Conservation (phyloP, 306 rosid species). For the Trifolium repens region DNA sequence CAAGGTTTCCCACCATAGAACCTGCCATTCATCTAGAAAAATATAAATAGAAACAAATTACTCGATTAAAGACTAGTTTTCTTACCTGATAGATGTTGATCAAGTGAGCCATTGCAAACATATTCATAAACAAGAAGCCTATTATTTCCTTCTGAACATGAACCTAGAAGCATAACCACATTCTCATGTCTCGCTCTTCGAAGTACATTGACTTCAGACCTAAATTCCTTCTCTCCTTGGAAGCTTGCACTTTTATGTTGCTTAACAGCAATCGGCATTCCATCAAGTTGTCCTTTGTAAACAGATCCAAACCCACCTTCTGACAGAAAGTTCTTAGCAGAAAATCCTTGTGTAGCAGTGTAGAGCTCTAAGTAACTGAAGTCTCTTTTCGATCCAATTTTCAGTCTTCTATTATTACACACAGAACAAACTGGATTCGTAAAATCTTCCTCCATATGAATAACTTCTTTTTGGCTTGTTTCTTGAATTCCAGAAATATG, state of each 20-base stretch:
- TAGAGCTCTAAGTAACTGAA: slow-evolving; percentile 65
- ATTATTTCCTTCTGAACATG: slow-evolving; percentile 68
- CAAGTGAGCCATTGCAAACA: slow-evolving; percentile 87
- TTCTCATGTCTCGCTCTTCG: slow-evolving; percentile 86
- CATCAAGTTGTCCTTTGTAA: slow-evolving; percentile 62
- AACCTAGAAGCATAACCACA: slow-evolving; percentile 79
- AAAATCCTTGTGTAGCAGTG: slow-evolving; percentile 64
- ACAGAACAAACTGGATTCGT: slow-evolving; percentile 52
- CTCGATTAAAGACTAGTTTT: neutral
- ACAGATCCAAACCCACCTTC: slow-evolving; percentile 94
- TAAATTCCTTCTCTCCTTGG: slow-evolving; percentile 87
- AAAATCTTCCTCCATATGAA: slow-evolving; percentile 46
- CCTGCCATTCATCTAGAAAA: neutral
- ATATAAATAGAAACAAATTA: neutral
- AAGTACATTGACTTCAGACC: slow-evolving; percentile 74
- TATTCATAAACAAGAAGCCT: slow-evolving; percentile 91
- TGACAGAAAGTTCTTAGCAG: slow-evolving; percentile 62
- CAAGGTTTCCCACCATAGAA: neutral
- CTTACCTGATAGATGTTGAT: slow-evolving; percentile 71
- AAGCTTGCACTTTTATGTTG: slow-evolving; percentile 66
- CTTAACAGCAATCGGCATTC: slow-evolving; percentile 75
- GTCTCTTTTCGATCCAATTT: slow-evolving; percentile 59
- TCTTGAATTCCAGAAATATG: slow-evolving; percentile 40
- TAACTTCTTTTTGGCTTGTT: slow-evolving; percentile 26
- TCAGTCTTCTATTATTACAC: slow-evolving; percentile 69